These are phyloP conservation scores for Rhizopogon rudus DNA, from an alignment of 768 basidiomycete species.

Conservation along the genomic window DNA sequence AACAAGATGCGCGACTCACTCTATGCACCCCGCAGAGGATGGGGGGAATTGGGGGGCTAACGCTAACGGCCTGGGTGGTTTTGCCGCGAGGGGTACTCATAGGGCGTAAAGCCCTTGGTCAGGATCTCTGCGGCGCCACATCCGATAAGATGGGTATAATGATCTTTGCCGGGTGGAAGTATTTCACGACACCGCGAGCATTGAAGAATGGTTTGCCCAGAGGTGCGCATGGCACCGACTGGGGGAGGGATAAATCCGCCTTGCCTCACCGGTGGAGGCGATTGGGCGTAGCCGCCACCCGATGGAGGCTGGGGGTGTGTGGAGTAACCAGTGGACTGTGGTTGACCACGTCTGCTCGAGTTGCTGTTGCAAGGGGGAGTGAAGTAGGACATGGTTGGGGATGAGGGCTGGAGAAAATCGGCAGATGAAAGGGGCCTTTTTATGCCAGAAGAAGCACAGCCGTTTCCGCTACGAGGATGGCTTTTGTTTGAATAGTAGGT, in stretches of 20 bases:
- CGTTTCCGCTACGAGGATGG: background rate
- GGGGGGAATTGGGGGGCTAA: background rate
- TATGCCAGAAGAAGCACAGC: background rate
- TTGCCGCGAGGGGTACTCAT: background rate
- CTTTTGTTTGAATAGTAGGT: background rate
- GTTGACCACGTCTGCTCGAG: background rate
- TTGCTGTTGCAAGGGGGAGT: background rate
- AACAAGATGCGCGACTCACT: background rate
- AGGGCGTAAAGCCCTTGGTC: constrained; percentile 11
- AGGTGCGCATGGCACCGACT: background rate
- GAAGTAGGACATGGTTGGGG: constrained; percentile 1
- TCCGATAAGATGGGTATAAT: constrained; percentile 5
- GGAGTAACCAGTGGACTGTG: background rate
- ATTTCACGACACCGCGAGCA: constrained; percentile 14
- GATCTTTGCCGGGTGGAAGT: constrained; percentile 6
- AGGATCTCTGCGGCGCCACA: constrained; percentile 11
- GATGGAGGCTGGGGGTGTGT: background rate
- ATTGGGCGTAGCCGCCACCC: background rate
- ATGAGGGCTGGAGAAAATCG: background rate
- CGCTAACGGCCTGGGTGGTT: too few relatives aligned
- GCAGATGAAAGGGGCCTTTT: background rate
- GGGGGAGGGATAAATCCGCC: constrained; percentile 2
- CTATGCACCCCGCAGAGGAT: too few relatives aligned
- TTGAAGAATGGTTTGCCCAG: background rate
- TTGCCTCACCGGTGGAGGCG: background rate